Percentiles rank a stretch among this genome's conserved stretches.
phyloP scores from a whole-genome alignment of 192 early-diverging fungal species.

The Neocallimastix lanati region DNA sequence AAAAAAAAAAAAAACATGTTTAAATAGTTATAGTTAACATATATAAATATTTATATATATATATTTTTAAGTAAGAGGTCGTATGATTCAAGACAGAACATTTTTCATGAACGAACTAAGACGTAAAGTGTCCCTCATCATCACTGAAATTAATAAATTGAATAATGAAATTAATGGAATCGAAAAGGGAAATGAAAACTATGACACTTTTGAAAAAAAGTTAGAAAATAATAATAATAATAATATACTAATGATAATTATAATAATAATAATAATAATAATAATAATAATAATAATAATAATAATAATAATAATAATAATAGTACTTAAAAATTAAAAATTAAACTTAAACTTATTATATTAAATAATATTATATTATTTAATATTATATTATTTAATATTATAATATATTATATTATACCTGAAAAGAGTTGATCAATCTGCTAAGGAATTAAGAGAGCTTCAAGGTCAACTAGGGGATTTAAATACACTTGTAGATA shows the following conservation, averaged over 20 bases:
- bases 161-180: conserved; percentile 19
- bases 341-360: too few relatives aligned
- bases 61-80: conserved; percentile 18
- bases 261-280: neutral
- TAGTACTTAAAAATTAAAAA: too few relatives aligned
- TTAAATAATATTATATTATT: too few relatives aligned
- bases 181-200: conserved; percentile 24
- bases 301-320: too few relatives aligned
- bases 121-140: conserved; percentile 20
- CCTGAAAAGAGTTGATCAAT: conserved; percentile 21
- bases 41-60: too few relatives aligned
- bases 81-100: conserved; percentile 28
- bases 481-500: conserved; percentile 30
- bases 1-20: too few relatives aligned
- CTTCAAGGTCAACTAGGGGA: conserved; percentile 35
- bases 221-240: neutral
- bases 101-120: conserved; percentile 32
- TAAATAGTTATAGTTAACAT: too few relatives aligned
- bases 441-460: conserved; percentile 26
- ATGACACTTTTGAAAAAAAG: conserved; percentile 28
- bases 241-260: neutral
- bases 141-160: conserved; percentile 19
- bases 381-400: too few relatives aligned
- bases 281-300: neutral
- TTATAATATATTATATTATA: too few relatives aligned